Percentiles rank a stretch among this genome's conserved stretches.
phyloP scores from a whole-genome alignment of 768 basidiomycete genomes.

The Termitomyces sp. region DNA sequence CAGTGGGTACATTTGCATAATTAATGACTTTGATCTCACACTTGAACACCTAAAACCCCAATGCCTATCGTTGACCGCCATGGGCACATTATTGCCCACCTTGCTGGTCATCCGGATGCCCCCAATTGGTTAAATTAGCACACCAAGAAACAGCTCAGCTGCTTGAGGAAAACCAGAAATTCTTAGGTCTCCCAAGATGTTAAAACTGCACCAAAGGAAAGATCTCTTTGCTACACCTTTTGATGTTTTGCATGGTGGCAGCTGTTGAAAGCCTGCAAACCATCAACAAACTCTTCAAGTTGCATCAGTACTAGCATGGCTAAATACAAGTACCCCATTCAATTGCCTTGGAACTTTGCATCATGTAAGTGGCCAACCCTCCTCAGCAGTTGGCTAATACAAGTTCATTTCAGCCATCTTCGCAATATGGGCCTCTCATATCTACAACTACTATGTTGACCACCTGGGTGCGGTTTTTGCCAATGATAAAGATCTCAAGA shows the following conservation, averaged over 20 bases:
- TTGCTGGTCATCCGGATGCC: background rate
- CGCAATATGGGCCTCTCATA: background rate
- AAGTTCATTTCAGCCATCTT: background rate
- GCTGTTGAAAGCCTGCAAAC: background rate
- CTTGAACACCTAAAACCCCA: background rate
- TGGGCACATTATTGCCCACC: background rate
- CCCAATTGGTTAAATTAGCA: background rate
- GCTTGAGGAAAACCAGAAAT: background rate
- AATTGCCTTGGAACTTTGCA: background rate
- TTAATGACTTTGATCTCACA: no score
- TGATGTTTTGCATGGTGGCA: background rate
- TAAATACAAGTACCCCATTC: background rate
- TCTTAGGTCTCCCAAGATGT: background rate
- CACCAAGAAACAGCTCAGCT: background rate
- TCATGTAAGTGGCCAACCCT: background rate
- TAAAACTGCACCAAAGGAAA: background rate
- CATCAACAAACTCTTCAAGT: background rate
- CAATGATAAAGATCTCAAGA: background rate
- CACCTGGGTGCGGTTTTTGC: background rate
- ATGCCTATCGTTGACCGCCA: background rate
- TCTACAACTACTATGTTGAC: background rate
- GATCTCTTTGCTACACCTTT: background rate
- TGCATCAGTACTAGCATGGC: background rate
- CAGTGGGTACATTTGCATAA: no score
- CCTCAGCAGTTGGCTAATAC: no score